Percentiles rank a stretch among this genome's conserved stretches.
Evolutionary conservation across 2,329 filamentous ascomycete genomes (phyloP).

Genomic region (Colletotrichum noveboracense): DNA sequence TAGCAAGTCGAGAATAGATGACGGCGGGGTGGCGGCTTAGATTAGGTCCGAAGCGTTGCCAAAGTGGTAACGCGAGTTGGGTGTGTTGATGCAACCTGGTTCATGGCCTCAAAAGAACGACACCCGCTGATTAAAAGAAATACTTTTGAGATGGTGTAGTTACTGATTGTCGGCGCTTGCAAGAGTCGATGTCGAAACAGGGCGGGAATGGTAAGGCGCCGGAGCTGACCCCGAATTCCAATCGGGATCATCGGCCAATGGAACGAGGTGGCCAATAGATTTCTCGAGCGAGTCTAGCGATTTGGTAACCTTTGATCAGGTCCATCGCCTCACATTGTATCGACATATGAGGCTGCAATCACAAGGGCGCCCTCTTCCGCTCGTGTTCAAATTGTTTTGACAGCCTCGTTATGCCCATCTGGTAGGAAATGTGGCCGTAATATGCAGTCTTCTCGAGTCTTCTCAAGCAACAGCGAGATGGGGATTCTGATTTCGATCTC

Average conservation of each 20-base stretch:
- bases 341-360: neutral
- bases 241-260: neutral
- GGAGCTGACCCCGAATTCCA: neutral
- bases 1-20: neutral
- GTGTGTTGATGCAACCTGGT: neutral
- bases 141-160: neutral
- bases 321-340: neutral
- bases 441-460: too few species aligned
- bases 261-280: neutral
- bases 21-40: neutral
- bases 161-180: too few species aligned
- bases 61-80: neutral
- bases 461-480: neutral
- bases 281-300: neutral
- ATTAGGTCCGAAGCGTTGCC: neutral
- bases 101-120: neutral
- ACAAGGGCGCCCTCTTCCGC: neutral
- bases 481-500: neutral
- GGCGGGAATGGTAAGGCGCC: neutral
- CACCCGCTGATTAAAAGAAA: neutral
- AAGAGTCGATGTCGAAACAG: neutral
- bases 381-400: neutral
- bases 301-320: neutral
- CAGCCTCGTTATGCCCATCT: neutral
- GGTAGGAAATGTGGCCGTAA: neutral